Evolutionary conservation across 1,139 yeast genomes (phyloP).

Genomic region (Lodderomyces beijingensis): DNA sequence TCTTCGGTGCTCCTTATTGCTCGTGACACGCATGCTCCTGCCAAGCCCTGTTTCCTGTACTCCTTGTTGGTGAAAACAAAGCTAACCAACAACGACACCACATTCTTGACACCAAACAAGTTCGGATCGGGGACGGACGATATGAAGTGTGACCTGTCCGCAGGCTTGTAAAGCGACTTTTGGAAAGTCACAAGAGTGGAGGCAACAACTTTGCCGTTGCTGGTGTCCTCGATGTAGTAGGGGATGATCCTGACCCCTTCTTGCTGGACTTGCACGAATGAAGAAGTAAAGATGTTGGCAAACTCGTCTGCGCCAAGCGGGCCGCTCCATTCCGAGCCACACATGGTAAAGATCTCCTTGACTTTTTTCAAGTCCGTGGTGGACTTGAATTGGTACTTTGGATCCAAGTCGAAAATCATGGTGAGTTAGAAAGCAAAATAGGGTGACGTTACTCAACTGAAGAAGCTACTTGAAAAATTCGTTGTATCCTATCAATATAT

Average conservation of each 20-base stretch:
- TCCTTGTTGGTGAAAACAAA: constrained; percentile 27
- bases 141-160: constrained; percentile 24
- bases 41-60: constrained; percentile 30
- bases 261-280: constrained; percentile 14
- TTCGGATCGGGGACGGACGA: constrained; percentile 32
- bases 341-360: constrained; percentile 21
- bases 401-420: no score
- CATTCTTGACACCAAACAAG: constrained; percentile 30
- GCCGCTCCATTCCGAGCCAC: constrained; percentile 30
- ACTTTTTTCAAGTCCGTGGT: constrained; percentile 29
- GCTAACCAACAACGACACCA: constrained; percentile 24
- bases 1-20: constrained; percentile 32
- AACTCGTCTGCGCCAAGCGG: constrained; percentile 22
- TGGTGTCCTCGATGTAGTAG: constrained; percentile 28
- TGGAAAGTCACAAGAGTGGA: constrained; percentile 22
- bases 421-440: no score
- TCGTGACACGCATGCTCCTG: constrained; percentile 21
- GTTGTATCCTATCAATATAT: no score
- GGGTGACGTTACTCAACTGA: no score
- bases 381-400: constrained; percentile 9
- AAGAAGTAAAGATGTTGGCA: constrained; percentile 19
- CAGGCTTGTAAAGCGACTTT: constrained; percentile 31
- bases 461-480: no score
- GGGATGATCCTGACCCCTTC: constrained; percentile 17
- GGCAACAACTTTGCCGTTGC: constrained; percentile 23